Evolutionary conservation across 371 early-diverging fungal genomes (phyloP).

Genomic region (Mucor irregularis): DNA sequence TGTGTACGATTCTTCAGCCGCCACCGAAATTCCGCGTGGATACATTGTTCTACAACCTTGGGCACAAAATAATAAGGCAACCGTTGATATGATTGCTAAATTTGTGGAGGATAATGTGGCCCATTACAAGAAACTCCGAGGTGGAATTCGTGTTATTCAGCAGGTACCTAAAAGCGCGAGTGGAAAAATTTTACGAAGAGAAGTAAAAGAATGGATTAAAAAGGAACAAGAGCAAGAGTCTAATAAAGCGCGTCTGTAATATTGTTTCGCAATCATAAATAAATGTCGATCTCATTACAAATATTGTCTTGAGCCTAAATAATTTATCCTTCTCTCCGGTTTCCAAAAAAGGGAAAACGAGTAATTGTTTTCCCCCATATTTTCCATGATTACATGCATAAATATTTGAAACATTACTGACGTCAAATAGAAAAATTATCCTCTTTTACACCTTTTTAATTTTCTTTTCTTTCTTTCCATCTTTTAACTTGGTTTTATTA

Average conservation of each 20-base stretch:
- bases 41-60: slow-evolving; percentile 63
- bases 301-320: not conserved
- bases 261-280: not conserved
- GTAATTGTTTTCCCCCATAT: slow-evolving; percentile 1
- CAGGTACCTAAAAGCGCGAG: slow-evolving; percentile 75
- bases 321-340: not conserved
- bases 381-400: not conserved
- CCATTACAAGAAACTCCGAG: slow-evolving; percentile 76
- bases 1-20: slow-evolving; percentile 56
- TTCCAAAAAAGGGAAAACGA: not conserved
- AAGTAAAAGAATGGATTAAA: slow-evolving; percentile 46
- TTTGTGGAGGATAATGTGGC: slow-evolving; percentile 68
- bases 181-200: slow-evolving; percentile 78
- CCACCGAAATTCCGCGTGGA: slow-evolving; percentile 83
- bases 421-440: slow-evolving; percentile 1
- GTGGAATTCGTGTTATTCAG: slow-evolving; percentile 71
- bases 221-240: slow-evolving; percentile 31
- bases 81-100: slow-evolving; percentile 52
- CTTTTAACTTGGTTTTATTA: not conserved
- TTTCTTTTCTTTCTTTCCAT: too few relatives aligned
- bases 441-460: too few relatives aligned
- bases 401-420: not conserved
- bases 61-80: slow-evolving; percentile 6
- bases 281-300: not conserved
- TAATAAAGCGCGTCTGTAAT: slow-evolving; percentile 19